Evolutionary conservation across 805 yeast genomes (phyloP).

Genomic region (Diddensiella transvaalensis): DNA sequence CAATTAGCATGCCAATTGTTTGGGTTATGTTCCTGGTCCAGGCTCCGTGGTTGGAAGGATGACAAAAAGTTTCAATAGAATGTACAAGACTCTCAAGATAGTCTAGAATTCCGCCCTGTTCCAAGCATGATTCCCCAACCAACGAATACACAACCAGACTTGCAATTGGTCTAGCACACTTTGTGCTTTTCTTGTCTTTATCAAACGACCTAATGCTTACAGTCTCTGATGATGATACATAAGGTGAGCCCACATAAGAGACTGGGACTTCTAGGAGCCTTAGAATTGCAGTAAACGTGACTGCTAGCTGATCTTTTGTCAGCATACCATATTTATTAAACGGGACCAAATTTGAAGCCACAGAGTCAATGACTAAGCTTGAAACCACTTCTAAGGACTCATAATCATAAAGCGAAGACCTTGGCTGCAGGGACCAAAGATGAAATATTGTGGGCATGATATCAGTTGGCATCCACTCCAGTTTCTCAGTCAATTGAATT

Average conservation of each 20-base stretch:
- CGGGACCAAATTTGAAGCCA: constrained; percentile 31
- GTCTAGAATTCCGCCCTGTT: constrained; percentile 46
- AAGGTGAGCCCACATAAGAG: constrained; percentile 44
- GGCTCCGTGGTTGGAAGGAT: constrained; percentile 90
- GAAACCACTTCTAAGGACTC: constrained; percentile 65
- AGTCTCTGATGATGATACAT: constrained; percentile 26
- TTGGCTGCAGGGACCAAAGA: constrained; percentile 61
- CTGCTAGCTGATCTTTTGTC: constrained; percentile 56
- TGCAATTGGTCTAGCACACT: constrained; percentile 39
- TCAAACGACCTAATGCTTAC: constrained; percentile 19
- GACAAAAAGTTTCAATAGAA: constrained; percentile 75
- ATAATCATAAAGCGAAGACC: constrained; percentile 51
- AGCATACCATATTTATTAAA: constrained; percentile 61
- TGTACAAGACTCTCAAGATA: constrained; percentile 54
- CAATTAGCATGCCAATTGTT: constrained; percentile 56
- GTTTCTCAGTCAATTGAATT: constrained; percentile 9
- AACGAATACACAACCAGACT: constrained; percentile 62
- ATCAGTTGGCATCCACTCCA: constrained; percentile 38
- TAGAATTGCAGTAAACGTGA: constrained; percentile 48
- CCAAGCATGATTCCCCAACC: constrained; percentile 42
- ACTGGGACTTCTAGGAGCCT: constrained; percentile 44
- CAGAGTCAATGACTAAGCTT: constrained; percentile 43
- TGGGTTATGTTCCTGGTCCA: constrained; percentile 75
- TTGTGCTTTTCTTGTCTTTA: constrained; percentile 21
- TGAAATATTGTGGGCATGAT: constrained; percentile 67